Conservation (phyloP, 176 grass and related monocot species). For the Alopecurus myosuroides region DNA sequence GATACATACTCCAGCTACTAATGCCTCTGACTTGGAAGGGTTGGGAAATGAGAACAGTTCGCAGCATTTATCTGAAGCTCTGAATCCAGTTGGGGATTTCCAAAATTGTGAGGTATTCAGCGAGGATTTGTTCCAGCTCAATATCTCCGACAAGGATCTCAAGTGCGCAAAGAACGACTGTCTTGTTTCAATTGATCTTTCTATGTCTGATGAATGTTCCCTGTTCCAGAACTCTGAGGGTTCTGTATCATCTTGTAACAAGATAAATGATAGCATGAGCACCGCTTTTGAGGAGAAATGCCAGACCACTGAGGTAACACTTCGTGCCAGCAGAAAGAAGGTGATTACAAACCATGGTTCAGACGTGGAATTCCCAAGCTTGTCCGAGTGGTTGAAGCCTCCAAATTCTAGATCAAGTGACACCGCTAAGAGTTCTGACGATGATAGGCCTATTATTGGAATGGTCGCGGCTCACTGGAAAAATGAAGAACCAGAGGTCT, state of each 20-base stretch:
- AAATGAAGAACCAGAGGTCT: slow-evolving; percentile 38
- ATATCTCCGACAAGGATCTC: slow-evolving; percentile 14
- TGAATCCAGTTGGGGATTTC: background rate
- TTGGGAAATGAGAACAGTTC: slow-evolving; percentile 15
- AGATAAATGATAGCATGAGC: slow-evolving; percentile 14
- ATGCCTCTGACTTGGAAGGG: slow-evolving; percentile 10
- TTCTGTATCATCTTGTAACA: slow-evolving; percentile 30
- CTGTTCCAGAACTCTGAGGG: slow-evolving; percentile 38
- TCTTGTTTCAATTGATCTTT: slow-evolving; percentile 29
- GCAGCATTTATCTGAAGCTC: slow-evolving; percentile 17
- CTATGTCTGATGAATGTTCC: slow-evolving; percentile 44
- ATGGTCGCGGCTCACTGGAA: slow-evolving; percentile 91
- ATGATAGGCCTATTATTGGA: slow-evolving; percentile 86
- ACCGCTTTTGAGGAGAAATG: slow-evolving; percentile 24
- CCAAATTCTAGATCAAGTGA: slow-evolving; percentile 45
- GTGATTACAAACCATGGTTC: slow-evolving; percentile 20
- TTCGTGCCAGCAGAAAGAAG: slow-evolving; percentile 31
- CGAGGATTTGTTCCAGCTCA: slow-evolving; percentile 11
- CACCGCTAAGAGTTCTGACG: slow-evolving; percentile 49
- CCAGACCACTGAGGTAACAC: slow-evolving; percentile 9
- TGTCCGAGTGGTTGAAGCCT: slow-evolving; percentile 80
- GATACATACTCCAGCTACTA: slow-evolving; percentile 29
- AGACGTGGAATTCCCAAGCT: slow-evolving; percentile 52
- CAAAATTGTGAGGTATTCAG: slow-evolving; percentile 1
- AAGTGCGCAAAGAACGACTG: slow-evolving; percentile 13